Base-by-base conservation (phyloP, 2,329 filamentous ascomycete species). In the Arthrobotrys iridis region DNA sequence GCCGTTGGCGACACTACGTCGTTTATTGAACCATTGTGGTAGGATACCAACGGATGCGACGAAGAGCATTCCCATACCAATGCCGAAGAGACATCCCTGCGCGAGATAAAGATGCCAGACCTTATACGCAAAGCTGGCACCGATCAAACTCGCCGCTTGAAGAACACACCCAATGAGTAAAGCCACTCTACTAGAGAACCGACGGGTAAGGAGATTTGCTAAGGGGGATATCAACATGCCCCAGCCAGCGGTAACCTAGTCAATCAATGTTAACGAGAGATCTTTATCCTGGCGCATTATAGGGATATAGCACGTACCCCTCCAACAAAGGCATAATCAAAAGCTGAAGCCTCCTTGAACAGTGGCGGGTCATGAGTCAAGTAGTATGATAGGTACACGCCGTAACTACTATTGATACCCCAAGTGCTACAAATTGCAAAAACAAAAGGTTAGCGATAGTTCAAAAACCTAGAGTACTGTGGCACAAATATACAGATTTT, bases 241-340 rank as follows among this genome's bases (percentile, higher is more conserved):
- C 20, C 50, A 35, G 15, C 71, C 71, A 18, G 57, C 55, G 22
- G 63, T 68, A 11, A 66, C 8, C 63, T 66, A 40, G 26, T 35
- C 8, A 7, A 4, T 11, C 30, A 2, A 55, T 24, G 30, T 55
- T 55, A 55, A 30, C 15, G 24, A 5, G 18, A 13, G 10, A 4
- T n/a, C 15, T 37, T 28, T 0, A 15, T 2, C 1, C 2, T 15
- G 26, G 6, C 8, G 45, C 90, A 90, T 82, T 83, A 55, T 35
- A 85, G 0, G 88, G 88, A 45, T 91, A 87, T 28, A 88, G 90
- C 0, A 66, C 63, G 11, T 58, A 92, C 83, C 0, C 89, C 89
- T 26, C 91, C 91, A n/a, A 94, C 86, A 80, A 94, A 93, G 41
- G 91, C 91, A 81, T 90, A 93, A 4, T 89, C 85, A 1, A 93